Evolutionary conservation across 169 alveolate species (phyloP).

Genomic region (Plasmodium fragile): DNA sequence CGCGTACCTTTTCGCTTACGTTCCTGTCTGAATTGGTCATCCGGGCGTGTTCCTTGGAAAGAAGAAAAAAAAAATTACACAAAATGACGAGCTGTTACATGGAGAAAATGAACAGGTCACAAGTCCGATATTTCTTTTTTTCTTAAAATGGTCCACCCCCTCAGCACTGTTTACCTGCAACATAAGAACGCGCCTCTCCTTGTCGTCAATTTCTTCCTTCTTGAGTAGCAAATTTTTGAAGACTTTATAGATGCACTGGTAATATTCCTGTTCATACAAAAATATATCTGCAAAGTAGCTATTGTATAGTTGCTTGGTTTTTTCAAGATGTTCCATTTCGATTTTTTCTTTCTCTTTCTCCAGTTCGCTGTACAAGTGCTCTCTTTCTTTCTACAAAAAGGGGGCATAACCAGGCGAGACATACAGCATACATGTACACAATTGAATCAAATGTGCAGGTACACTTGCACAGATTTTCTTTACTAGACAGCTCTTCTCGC

Average conservation of each 20-base stretch:
- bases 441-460: background rate
- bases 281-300: constrained; percentile 72
- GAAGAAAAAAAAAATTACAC: background rate
- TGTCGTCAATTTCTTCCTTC: constrained; percentile 69
- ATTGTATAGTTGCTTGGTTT: constrained; percentile 50
- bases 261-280: constrained; percentile 66
- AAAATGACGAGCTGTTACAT: background rate
- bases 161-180: constrained; percentile 21
- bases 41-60: constrained; percentile 31
- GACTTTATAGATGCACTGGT: constrained; percentile 72
- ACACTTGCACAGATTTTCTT: background rate
- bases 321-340: constrained; percentile 29
- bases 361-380: constrained; percentile 37
- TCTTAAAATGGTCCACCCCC: background rate
- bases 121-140: background rate
- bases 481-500: background rate
- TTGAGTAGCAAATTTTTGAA: constrained; percentile 48
- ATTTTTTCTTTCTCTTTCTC: constrained; percentile 26
- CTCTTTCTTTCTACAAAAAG: constrained; percentile 67
- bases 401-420: background rate
- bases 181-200: constrained; percentile 38
- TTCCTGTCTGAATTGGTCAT: constrained; percentile 63
- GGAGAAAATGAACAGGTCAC: background rate
- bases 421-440: background rate
- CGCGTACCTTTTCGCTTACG: background rate